These are phyloP conservation scores for Boletus patriciae DNA, from an alignment of 768 basidiomycete species.

Conservation along the genomic window DNA sequence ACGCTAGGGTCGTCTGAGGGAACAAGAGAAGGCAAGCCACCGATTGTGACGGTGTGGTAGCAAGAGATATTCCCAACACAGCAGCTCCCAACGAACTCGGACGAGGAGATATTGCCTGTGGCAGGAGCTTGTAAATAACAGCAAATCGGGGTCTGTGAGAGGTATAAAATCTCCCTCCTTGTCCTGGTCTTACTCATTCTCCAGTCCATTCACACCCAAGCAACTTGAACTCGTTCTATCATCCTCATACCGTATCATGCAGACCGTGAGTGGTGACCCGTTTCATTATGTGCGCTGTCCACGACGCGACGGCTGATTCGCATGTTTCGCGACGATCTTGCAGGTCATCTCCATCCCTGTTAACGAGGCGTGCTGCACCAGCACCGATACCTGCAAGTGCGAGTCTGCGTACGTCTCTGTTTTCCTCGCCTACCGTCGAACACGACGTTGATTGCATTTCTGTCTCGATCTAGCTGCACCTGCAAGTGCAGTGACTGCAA, in stretches of 20 bases:
- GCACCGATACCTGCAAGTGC: constrained; percentile 6
- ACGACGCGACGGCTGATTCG: too few species aligned
- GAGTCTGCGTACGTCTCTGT: constrained; percentile 2
- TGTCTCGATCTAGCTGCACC: not conserved
- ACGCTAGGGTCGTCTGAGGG: too few species aligned
- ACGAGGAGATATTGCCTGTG: not conserved
- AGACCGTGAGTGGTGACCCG: constrained; percentile 7
- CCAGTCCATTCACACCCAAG: not conserved
- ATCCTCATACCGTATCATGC: constrained; percentile 2
- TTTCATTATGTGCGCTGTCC: not conserved
- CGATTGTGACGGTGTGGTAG: not conserved
- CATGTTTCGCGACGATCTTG: too few species aligned
- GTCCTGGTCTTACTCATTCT: not conserved
- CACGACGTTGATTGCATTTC: not conserved
- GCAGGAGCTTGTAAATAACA: not conserved
- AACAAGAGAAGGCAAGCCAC: not conserved
- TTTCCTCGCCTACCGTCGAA: not conserved
- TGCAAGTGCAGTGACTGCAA: constrained; percentile 21
- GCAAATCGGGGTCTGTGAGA: not conserved
- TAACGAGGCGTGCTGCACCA: constrained; percentile 18
- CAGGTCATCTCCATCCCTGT: constrained; percentile 7
- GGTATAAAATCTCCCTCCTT: constrained; percentile 1
- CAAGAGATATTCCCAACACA: not conserved
- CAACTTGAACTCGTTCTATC: not conserved
- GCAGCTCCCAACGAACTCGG: not conserved